phyloP scores from a whole-genome alignment of 2,329 filamentous ascomycete species.

The Rhynchosporium graminicola region DNA sequence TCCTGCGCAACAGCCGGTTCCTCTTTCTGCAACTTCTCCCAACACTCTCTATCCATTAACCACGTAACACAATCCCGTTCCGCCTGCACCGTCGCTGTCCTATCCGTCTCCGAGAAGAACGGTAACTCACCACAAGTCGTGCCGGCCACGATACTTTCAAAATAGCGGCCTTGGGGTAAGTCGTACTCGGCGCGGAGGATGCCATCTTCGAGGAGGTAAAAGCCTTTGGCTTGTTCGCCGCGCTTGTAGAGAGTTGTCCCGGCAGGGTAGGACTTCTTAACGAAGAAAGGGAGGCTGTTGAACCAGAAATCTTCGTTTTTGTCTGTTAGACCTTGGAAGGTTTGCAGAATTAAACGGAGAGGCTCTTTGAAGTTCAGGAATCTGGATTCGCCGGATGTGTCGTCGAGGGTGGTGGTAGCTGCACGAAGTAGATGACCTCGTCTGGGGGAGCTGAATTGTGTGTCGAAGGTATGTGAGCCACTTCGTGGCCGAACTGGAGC shows the following conservation, averaged over 20 bases:
- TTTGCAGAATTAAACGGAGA: conserved; percentile 86
- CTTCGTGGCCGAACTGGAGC: conserved; percentile 26
- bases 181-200: conserved; percentile 90
- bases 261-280: conserved; percentile 63
- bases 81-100: conserved; percentile 83
- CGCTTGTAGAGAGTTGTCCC: conserved; percentile 76
- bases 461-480: conserved; percentile 51
- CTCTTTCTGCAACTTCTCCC: conserved; percentile 69
- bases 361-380: conserved; percentile 91
- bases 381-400: conserved; percentile 59
- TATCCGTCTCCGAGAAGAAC: conserved; percentile 87
- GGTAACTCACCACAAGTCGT: conserved; percentile 95
- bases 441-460: conserved; percentile 73
- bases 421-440: conserved; percentile 75
- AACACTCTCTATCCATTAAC: conserved; percentile 72
- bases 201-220: conserved; percentile 88
- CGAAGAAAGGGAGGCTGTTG: conserved; percentile 73
- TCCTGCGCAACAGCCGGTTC: conserved; percentile 81
- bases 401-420: conserved; percentile 72
- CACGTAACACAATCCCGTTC: conserved; percentile 83
- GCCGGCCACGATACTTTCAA: conserved; percentile 89
- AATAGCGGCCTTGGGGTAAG: conserved; percentile 83
- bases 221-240: conserved; percentile 76
- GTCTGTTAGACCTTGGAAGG: conserved; percentile 85
- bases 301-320: conserved; percentile 98